Evolutionary conservation across 345 rosid genomes (phyloP), one percentile per base, ranked within the genome.

Genomic region (Gossypium turneri): DNA sequence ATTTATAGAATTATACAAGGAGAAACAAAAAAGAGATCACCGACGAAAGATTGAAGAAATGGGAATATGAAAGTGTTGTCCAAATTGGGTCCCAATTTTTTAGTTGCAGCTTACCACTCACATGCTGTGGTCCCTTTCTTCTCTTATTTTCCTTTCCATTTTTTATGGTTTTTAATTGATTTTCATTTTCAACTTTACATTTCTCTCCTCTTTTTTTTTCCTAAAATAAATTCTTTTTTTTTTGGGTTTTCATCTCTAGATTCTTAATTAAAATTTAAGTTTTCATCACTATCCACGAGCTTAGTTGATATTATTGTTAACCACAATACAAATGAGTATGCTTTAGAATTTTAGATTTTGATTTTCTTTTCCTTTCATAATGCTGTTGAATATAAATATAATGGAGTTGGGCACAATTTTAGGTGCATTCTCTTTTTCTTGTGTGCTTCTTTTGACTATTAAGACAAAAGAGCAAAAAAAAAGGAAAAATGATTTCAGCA

Each of bases 41-140:
- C 50, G 50, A 45, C 50, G 50, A 45, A 45, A 45, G 12, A 45
- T 8, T 9, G 12, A 11, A 45, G 50, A 12, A 9, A 77, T 60
- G 3, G 66, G 82, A 34, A 34, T 34, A 34, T 34, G 41, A 34
- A 34, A 5, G 41, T 50, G 70, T 44, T 82, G 75, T 70, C 75
- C 70, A 75, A 22, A 58, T 59, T 65, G 79, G 83, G 84, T 45
- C 86, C 84, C 82, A 70, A 74, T 73, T 13, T 78, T 81, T 80
- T 78, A 43, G 84, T 86, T 78, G 79, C 52, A 76, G 53, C 79
- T 73, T 67, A 34, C 41, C 41, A 1, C 79, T 2, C 86, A 81
- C 86, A 83, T 83, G 84, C 71, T 81, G 47, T 78, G 80, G 76
- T 48, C 68, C 76, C 76, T 11, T 29, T 15, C 17, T 34, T 41